These are phyloP conservation scores for Neophaeococcomyces aloes DNA, from an alignment of 2,329 filamentous ascomycete species.

Conservation along the genomic window DNA sequence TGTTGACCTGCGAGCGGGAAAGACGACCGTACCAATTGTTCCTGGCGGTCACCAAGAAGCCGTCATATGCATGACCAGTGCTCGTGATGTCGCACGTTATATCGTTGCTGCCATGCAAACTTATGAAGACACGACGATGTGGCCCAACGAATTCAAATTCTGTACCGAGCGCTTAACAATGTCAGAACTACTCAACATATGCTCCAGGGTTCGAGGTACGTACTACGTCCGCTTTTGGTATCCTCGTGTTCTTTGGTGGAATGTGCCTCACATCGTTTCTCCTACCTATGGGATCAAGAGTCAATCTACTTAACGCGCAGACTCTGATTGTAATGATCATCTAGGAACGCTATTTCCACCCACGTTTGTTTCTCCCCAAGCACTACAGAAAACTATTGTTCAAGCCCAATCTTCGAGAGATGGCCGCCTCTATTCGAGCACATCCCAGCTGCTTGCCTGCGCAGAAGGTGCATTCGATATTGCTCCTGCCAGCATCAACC, in stretches of 20 bases:
- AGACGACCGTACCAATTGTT: conserved; percentile 51
- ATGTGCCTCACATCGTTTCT: no score
- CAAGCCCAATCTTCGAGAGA: no score
- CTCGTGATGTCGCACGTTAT: conserved; percentile 60
- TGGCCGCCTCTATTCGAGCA: no score
- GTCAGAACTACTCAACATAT: conserved; percentile 48
- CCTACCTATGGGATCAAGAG: no score
- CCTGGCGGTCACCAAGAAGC: conserved; percentile 23
- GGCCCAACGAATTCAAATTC: conserved; percentile 61
- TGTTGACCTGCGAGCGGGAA: conserved; percentile 48
- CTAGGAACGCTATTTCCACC: no score
- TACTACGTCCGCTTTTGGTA: conserved; percentile 12
- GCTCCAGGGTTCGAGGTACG: conserved; percentile 38
- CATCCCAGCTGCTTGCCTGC: no score
- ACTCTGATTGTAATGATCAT: no score
- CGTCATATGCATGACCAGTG: conserved; percentile 57
- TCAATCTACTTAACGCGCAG: no score
- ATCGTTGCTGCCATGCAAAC: conserved; percentile 52
- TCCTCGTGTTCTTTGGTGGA: no score
- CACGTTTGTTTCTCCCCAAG: no score
- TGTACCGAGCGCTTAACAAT: conserved; percentile 55
- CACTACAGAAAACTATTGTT: no score
- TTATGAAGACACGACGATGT: conserved; percentile 45
- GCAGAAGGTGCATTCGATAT: background rate
- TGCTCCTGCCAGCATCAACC: background rate